Evolutionary conservation across 805 yeast genomes (phyloP).

Genomic region (Phaffomyces thermotolerans): DNA sequence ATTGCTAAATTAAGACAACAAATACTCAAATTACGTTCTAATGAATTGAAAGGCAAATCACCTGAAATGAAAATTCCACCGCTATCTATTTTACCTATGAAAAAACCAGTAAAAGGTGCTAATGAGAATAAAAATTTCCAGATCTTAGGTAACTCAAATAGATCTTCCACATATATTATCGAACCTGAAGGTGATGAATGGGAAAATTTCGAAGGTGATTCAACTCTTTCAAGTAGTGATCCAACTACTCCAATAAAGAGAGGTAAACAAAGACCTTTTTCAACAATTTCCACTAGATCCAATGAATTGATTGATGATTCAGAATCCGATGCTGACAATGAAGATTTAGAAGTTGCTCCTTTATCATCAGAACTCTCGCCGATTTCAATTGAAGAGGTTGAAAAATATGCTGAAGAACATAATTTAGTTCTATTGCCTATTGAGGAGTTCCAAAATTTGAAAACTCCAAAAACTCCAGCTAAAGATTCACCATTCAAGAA

Average conservation of each 20-base stretch:
- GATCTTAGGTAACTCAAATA: constrained; percentile 18
- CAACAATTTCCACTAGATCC: constrained; percentile 7
- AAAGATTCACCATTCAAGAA: constrained; percentile 18
- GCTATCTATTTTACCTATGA: constrained; percentile 2
- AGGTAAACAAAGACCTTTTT: constrained; percentile 10
- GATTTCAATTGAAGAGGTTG: constrained; percentile 21
- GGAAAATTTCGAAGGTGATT: constrained; percentile 24
- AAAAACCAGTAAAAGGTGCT: constrained; percentile 9
- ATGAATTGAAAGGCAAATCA: constrained; percentile 17
- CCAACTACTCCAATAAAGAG: constrained; percentile 10
- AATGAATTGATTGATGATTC: constrained; percentile 16
- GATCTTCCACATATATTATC: constrained; percentile 19
- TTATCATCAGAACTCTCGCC: constrained; percentile 18
- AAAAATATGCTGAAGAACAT: constrained; percentile 25
- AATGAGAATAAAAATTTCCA: constrained; percentile 13
- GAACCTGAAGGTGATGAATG: constrained; percentile 21
- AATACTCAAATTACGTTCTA: constrained; percentile 21
- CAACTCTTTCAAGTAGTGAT: constrained; percentile 8
- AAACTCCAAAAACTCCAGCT: constrained; percentile 23
- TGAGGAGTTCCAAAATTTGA: constrained; percentile 13
- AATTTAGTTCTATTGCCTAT: constrained; percentile 23
- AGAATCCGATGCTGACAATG: constrained; percentile 20
- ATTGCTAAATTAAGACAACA: constrained; percentile 49
- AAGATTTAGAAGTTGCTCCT: constrained; percentile 14
- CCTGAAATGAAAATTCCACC: constrained; percentile 11